Base-by-base conservation (phyloP, 2,329 filamentous ascomycete genomes). In the Rugonectria rugulosa region DNA sequence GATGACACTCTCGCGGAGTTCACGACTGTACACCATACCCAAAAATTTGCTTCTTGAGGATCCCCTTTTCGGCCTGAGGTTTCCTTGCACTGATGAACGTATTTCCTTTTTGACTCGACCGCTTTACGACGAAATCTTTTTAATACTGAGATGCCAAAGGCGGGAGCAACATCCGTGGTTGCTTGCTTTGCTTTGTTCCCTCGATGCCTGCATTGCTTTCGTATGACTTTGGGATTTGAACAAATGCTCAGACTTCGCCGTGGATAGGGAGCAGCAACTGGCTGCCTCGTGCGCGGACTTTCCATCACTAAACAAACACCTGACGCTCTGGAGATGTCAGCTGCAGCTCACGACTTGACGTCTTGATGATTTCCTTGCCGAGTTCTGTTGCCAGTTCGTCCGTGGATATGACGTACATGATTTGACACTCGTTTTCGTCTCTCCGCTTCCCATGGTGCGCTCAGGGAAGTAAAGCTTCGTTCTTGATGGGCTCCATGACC, bases 21-120 rank as follows among this genome's bases (percentile, higher is more conserved):
- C 56, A 61, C 68, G 66, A 69, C 63, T 72, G 71, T 72, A 70
- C 70, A 71, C 51, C 66, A 64, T 59, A 52, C 56, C 49, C 51
- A 61, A 53, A 54, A 56, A 60, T 59, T 54, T 43, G 53, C 60
- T 64, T 60, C 52, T 61, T 66, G 64, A 70, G 66, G 63, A 68
- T 54, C 52, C 49, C 14, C 49, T 24, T 54, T 59, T 61, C 58
- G 57, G 53, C 56, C 56, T 46, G 52, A 56, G 60, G 57, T 46
- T 56, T n/a, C 61, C 53, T 57, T 62, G 55, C 57, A 67, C 59
- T 68, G 66, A 67, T 68, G 65, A 68, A 60, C 64, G 65, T 68
- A 65, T 68, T 56, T 43, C 44, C 49, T 58, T n/a, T n/a, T 68
- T 68, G 64, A 68, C 52, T 54, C 61, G 64, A 59, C 56, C 46